Evolutionary conservation across 1,139 yeast species (phyloP), one percentile per base, ranked within the genome.

Genomic region (Yamadazyma friedrichii): DNA sequence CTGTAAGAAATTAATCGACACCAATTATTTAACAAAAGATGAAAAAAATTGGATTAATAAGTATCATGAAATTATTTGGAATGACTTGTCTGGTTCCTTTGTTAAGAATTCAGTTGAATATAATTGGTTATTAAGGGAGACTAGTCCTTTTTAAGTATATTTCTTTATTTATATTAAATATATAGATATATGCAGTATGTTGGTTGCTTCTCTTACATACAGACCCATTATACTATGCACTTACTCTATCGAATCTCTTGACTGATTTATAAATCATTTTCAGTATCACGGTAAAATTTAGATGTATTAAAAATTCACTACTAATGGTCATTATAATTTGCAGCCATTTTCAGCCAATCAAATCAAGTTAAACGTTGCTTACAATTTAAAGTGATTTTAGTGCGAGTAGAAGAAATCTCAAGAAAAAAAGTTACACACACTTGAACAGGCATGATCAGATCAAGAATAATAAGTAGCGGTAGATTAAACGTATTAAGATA

Each of bases 71-170:
- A 60, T 61, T 26, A 78, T 91, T 34, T 83, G 86, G 80, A 63
- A 74, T 12, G 75, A 73, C 25, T 66, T 86, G 33, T 64, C 74
- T 22, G 68, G 70, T 1, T 57, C 64, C n/a, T 65, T 72, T 43
- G 75, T 69, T 31, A 78, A 76, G 36, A 74, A 71, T 40, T 74
- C 83, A 39, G 54, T 66, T 35, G 80, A 83, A 34, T 77, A 73
- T 54, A 72, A 71, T 40, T 91, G 97, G 96, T 74, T 91, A 52
- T 76, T 74, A 58, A 77, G 83, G 50, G 95, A 88, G 61, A 86
- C 95, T 2, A 33, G 33, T 34, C 29, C 45, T 29, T 36, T 36
- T 9, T 36, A 31, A 25, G 5, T 8, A 20, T 20, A 6, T 5
- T 20, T 6, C 8, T 20, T 20, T 20, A 20, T 20, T 20, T 20